phyloP scores from a whole-genome alignment of 2,329 filamentous ascomycete genomes.

The Colletotrichum abscissum region DNA sequence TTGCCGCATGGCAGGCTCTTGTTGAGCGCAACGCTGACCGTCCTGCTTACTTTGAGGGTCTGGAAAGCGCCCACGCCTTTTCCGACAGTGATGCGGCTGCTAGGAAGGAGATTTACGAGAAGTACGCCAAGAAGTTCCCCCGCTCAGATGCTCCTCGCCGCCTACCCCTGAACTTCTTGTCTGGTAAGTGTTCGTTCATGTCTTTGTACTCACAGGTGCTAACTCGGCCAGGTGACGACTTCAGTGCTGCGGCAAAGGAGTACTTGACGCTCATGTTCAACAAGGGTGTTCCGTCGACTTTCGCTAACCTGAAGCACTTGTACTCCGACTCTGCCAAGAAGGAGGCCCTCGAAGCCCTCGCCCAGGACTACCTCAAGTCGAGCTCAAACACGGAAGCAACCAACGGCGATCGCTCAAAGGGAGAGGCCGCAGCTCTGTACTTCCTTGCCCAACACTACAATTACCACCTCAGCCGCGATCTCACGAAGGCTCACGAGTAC shows the following conservation, averaged over 20 bases:
- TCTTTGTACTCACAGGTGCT: constrained; percentile 26
- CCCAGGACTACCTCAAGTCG: constrained; percentile 80
- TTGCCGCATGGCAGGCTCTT: constrained; percentile 81
- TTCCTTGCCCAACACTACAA: constrained; percentile 98
- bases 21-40: constrained; percentile 91
- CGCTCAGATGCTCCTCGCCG: constrained; percentile 87
- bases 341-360: constrained; percentile 78
- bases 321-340: constrained; percentile 85
- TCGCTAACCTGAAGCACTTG: constrained; percentile 95
- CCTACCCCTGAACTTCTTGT: constrained; percentile 89
- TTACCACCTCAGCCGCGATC: constrained; percentile 86
- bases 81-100: constrained; percentile 67
- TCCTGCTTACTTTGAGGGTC: constrained; percentile 83
- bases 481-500: constrained; percentile 83
- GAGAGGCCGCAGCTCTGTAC: constrained; percentile 85
- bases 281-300: constrained; percentile 94
- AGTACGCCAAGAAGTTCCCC: constrained; percentile 83
- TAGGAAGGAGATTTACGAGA: constrained; percentile 77
- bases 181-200: constrained; percentile 60
- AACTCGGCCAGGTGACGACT: constrained; percentile 73
- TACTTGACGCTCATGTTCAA: constrained; percentile 89
- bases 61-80: constrained; percentile 62
- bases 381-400: constrained; percentile 55
- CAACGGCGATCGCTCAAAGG: constrained; percentile 63
- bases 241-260: constrained; percentile 78